Evolutionary conservation across 306 rosid species (phyloP).

Genomic region (Fragaria nilgerrensis): DNA sequence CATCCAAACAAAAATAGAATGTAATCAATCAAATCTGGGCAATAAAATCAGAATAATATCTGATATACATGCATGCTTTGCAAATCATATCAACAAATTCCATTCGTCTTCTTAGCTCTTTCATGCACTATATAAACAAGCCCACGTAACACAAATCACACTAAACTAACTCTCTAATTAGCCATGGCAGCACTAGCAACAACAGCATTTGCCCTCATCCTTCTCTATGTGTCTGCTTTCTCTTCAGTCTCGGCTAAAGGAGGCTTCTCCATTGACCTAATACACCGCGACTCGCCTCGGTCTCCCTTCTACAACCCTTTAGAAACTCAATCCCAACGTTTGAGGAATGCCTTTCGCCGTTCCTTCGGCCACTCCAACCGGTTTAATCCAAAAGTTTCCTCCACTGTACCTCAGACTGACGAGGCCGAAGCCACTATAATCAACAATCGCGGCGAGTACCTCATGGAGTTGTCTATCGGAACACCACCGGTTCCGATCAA

Average conservation of each 20-base stretch:
- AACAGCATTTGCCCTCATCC: neutral
- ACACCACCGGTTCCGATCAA: slow-evolving; percentile 41
- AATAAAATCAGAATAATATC: neutral
- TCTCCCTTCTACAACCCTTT: slow-evolving; percentile 41
- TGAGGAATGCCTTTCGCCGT: slow-evolving; percentile 36
- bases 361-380: slow-evolving; percentile 16
- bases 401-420: neutral
- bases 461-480: slow-evolving; percentile 43
- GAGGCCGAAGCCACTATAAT: neutral
- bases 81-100: neutral
- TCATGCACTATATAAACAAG: neutral
- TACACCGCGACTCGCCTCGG: slow-evolving; percentile 50
- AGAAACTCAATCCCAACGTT: slow-evolving; percentile 24
- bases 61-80: neutral
- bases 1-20: neutral
- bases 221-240: neutral
- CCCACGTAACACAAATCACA: neutral
- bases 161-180: neutral
- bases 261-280: slow-evolving; percentile 41
- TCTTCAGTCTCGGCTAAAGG: neutral
- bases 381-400: neutral
- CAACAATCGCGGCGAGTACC: slow-evolving; percentile 26
- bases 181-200: slow-evolving; percentile 12
- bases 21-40: neutral
- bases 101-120: neutral